Base-by-base conservation (phyloP, 495 filamentous ascomycete species). In the Podospora pseudopauciseta region DNA sequence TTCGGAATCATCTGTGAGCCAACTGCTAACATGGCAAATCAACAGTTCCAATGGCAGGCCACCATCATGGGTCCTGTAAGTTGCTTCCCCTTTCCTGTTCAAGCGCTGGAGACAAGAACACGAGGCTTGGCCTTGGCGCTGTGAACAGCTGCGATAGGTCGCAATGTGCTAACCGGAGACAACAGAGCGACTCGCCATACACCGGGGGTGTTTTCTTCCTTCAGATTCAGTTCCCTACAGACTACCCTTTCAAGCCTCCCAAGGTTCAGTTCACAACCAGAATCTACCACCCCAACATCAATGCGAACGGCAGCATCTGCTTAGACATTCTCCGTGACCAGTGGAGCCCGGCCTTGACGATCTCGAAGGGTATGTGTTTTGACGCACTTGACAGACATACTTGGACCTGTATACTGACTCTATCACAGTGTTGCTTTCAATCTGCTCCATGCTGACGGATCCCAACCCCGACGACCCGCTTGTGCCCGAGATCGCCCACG, bases 271-370 rank as follows among this genome's bases (percentile, higher is more conserved):
- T 99, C 87, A 97, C 92, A 69, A 99, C 95, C 64, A 89, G 95
- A 75, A 98, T 99, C 86, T 98, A 99, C 79, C 95, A 99, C 85
- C 95, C 95, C 75, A 99, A 99, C 83, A 99, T 99, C 93, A 99
- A 99, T 86, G 96, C 93, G 71, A 99, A 99, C 79, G 95, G 95
- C 78, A 97, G 93, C 80, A 99, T 99, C 83, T 99, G 95, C 81
- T 83, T 99, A 74, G 95, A 99, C 77, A 99, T 99, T 74, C 82
- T 99, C 76, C 88, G 95, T 82, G 95, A 99, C 79, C 95, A 99
- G 84, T 99, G 95, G 95, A 97, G 94, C 80, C 95, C 95, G 34
- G 95, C 95, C 55, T 86, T 99, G 79, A 99, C 95, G 68, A 98
- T 99, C 74, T 97, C 94, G 53, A 99, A 99, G 86, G 95, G 95